These are phyloP conservation scores for Chrysochromulina parva DNA, from an alignment of 78 protist species.

Conservation along the genomic window DNA sequence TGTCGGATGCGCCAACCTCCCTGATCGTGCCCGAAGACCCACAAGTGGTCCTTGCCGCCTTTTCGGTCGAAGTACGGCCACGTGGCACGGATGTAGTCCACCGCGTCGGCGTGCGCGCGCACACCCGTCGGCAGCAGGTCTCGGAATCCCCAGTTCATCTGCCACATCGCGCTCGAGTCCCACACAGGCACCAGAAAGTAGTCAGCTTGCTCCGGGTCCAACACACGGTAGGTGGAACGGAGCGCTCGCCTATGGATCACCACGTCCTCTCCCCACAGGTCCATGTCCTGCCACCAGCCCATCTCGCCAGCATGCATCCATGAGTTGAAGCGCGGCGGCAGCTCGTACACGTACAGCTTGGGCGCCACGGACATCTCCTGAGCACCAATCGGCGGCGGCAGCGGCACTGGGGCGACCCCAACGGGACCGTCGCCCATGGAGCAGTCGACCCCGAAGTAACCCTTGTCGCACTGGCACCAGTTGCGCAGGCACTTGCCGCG, in stretches of 20 bases:
- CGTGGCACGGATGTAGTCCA: neutral
- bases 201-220: conserved; percentile 8
- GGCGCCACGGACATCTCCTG: neutral
- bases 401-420: neutral
- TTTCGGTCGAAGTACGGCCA: neutral
- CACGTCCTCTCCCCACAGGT: conserved; percentile 21
- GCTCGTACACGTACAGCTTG: neutral
- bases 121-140: conserved; percentile 1
- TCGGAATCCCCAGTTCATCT: neutral
- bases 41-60: neutral
- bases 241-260: neutral
- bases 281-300: conserved; percentile 26
- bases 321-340: neutral
- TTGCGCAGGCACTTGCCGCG: neutral
- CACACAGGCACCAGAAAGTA: neutral
- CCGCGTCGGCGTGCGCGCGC: neutral
- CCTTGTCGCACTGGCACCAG: neutral
- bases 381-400: neutral
- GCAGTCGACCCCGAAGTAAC: conserved; percentile 9
- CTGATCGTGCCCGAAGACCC: conserved; percentile 23
- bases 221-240: neutral
- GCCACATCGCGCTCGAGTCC: neutral
- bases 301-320: neutral
- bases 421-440: neutral
- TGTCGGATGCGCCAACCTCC: conserved; percentile 1